phyloP scores from a whole-genome alignment of 352 stramenopile genomes.

The Phytophthora pseudosyringae region DNA sequence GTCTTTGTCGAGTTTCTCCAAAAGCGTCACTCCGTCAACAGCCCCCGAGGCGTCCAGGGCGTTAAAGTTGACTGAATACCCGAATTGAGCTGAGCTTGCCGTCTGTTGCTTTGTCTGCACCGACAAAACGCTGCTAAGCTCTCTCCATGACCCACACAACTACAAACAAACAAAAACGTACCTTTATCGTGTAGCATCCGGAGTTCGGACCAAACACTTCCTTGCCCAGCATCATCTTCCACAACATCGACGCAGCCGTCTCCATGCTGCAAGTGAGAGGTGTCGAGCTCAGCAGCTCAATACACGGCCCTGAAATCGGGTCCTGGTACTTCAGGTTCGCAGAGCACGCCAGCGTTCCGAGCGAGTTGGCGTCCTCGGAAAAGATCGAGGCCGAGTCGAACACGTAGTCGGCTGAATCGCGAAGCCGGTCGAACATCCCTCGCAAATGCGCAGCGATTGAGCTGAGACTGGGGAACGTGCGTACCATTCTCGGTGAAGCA shows the following conservation, averaged over 20 bases:
- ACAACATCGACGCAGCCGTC: slow-evolving; percentile 11
- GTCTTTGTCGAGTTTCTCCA: slow-evolving; percentile 21
- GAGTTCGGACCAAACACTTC: slow-evolving; percentile 22
- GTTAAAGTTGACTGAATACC: slow-evolving; percentile 14
- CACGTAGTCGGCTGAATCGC: neutral
- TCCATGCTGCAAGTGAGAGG: slow-evolving; percentile 12
- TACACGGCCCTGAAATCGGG: neutral
- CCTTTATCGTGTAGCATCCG: slow-evolving; percentile 23
- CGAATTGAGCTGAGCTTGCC: slow-evolving; percentile 14
- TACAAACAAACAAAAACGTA: neutral
- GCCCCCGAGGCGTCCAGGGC: neutral
- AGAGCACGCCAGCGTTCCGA: too few relatives aligned
- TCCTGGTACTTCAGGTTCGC: neutral
- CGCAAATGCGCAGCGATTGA: slow-evolving; percentile 1
- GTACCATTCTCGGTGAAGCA: neutral
- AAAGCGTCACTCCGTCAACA: slow-evolving; percentile 24
- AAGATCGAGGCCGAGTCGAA: neutral
- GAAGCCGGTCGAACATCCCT: neutral
- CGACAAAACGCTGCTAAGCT: neutral
- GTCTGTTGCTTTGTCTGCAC: slow-evolving; percentile 13
- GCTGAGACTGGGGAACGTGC: neutral
- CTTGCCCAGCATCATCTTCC: slow-evolving; percentile 25
- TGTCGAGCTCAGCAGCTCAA: slow-evolving; percentile 5
- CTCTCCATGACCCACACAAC: neutral
- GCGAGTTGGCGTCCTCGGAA: too few relatives aligned